phyloP scores from a whole-genome alignment of 106 monocot species.

The Dioscorea zingiberensis region DNA sequence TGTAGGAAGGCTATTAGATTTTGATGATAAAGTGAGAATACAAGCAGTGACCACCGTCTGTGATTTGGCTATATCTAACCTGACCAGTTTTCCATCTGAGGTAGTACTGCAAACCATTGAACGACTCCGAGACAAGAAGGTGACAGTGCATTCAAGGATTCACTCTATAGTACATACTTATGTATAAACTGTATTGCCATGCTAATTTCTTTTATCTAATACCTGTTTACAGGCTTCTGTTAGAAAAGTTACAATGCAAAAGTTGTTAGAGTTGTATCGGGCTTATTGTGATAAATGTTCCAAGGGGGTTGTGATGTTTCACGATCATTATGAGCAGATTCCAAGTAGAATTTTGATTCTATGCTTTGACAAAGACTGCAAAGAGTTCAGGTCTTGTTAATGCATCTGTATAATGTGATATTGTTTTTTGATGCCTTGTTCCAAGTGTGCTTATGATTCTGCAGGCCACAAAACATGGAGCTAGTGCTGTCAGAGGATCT shows the following conservation, averaged over 20 bases:
- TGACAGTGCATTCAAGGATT: conserved; percentile 8
- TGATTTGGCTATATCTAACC: conserved; percentile 66
- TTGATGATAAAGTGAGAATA: conserved; percentile 87
- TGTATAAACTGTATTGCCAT: not conserved
- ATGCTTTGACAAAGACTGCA: conserved; percentile 77
- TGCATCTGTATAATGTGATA: too few relatives aligned
- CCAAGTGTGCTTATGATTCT: not conserved
- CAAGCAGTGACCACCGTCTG: conserved; percentile 77
- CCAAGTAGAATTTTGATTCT: conserved; percentile 72
- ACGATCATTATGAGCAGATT: conserved; percentile 73
- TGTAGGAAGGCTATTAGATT: conserved; percentile 74
- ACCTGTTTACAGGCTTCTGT: conserved; percentile 56
- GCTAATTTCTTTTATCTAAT: not conserved
- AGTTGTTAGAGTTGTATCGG: conserved; percentile 70
- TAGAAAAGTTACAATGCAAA: conserved; percentile 61
- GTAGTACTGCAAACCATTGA: conserved; percentile 47
- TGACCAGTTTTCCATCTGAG: conserved; percentile 59
- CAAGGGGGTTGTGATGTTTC: conserved; percentile 35
- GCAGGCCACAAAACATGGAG: conserved; percentile 81
- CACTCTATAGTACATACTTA: not conserved
- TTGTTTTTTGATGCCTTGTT: too few relatives aligned
- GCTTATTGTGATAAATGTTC: conserved; percentile 65
- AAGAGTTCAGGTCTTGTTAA: conserved; percentile 62
- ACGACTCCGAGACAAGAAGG: conserved; percentile 90
- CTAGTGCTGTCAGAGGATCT: conserved; percentile 69